Evolutionary conservation across 2,329 filamentous ascomycete species (phyloP).

Genomic region (Neonectria neomacrospora): DNA sequence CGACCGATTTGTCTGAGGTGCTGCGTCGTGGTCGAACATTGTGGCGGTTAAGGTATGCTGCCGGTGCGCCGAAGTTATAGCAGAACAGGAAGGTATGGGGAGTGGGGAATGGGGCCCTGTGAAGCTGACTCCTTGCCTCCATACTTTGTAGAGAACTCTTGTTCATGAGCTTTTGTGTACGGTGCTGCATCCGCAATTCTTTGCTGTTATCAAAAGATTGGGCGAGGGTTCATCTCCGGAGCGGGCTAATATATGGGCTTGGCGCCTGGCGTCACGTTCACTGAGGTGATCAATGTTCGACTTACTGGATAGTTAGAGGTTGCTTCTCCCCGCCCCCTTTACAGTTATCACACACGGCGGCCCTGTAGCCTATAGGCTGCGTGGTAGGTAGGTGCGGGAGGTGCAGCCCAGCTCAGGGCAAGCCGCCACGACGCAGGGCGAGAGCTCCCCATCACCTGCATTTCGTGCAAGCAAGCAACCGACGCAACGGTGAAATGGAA

Average conservation of each 20-base stretch:
- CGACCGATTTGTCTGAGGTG: conserved; percentile 20
- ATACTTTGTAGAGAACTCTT: background rate
- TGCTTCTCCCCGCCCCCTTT: conserved; percentile 6
- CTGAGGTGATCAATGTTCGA: background rate
- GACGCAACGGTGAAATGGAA: background rate
- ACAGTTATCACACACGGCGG: background rate
- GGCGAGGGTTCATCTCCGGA: conserved; percentile 3
- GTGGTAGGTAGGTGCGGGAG: background rate
- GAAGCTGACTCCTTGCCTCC: background rate
- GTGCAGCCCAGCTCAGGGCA: background rate
- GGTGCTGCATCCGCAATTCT: background rate
- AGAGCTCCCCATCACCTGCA: background rate
- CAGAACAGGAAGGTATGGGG: conserved; percentile 18
- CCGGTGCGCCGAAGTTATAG: conserved; percentile 10
- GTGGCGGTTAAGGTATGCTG: conserved; percentile 14
- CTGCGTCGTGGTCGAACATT: conserved; percentile 4
- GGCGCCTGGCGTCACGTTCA: conserved; percentile 1
- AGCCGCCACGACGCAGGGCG: background rate
- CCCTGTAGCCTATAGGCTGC: background rate
- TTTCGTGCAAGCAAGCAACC: background rate
- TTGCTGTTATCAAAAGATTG: background rate
- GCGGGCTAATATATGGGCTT: conserved; percentile 1
- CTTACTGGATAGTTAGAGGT: conserved; percentile 3
- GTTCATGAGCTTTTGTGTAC: background rate
- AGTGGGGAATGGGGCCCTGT: background rate